A percentile compares a stretch with the other conserved stretches of the same genome.
phyloP scores from a whole-genome alignment of 1,284 basidiomycete species.

The Puccinia hordei region DNA sequence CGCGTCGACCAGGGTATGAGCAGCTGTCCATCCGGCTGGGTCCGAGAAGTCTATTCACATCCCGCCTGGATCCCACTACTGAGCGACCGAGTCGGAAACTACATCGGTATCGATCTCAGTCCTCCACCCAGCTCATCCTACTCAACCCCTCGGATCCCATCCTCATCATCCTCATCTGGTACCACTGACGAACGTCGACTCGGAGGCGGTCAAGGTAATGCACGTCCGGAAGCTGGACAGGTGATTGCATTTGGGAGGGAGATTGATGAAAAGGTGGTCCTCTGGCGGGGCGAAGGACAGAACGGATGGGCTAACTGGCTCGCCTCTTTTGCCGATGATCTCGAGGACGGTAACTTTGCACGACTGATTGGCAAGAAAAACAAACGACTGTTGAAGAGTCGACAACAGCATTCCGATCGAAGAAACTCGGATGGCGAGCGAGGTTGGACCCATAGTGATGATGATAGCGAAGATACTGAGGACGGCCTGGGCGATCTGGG shows the following conservation, averaged over 20 bases:
- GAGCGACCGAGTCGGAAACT: conserved; percentile 91
- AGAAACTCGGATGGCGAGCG: conserved; percentile 44
- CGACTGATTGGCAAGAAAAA: conserved; percentile 46
- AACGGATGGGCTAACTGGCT: conserved; percentile 95
- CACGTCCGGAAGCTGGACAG: conserved; percentile 68
- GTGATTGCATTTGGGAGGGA: conserved; percentile 97
- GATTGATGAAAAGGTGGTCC: conserved; percentile 95
- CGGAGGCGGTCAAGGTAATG: conserved; percentile 43
- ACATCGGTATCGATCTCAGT: conserved; percentile 91
- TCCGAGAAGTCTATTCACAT: conserved; percentile 84
- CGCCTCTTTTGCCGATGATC: conserved; percentile 85
- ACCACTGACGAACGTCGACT: conserved; percentile 21
- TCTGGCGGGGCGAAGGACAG: conserved; percentile 71
- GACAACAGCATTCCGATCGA: conserved; percentile 13
- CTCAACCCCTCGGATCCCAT: background rate
- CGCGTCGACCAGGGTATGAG: conserved; percentile 67
- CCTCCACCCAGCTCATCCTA: conserved; percentile 62
- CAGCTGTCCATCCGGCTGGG: conserved; percentile 87
- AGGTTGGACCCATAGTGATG: conserved; percentile 48
- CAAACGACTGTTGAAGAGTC: background rate
- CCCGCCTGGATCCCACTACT: conserved; percentile 95
- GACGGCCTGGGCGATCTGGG: conserved; percentile 65
- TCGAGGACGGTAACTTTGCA: conserved; percentile 75
- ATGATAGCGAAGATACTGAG: conserved; percentile 47
- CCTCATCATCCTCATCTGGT: background rate